Conservation (phyloP, 805 yeast genomes). For the Lachancea kluyveri region DNA sequence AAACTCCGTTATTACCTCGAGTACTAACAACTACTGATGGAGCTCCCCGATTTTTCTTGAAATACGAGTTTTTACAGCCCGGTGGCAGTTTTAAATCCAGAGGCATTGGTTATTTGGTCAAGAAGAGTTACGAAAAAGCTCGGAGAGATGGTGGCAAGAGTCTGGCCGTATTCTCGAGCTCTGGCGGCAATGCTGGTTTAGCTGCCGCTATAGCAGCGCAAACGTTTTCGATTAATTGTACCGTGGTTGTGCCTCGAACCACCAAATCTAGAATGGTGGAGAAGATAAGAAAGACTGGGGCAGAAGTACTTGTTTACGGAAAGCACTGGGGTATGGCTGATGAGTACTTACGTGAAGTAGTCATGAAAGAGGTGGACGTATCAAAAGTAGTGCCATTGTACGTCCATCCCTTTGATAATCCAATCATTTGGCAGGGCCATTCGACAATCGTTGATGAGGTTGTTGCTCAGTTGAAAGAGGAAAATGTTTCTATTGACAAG, state of each 20-base stretch:
- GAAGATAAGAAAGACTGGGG: slow-evolving; percentile 41
- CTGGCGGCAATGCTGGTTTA: slow-evolving; percentile 52
- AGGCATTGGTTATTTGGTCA: slow-evolving; percentile 44
- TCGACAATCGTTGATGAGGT: slow-evolving; percentile 42
- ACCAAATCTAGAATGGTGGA: slow-evolving; percentile 40
- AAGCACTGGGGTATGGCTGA: slow-evolving; percentile 45
- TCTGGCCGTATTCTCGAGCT: slow-evolving; percentile 40
- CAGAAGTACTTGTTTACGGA: slow-evolving; percentile 42
- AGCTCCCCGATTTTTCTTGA: slow-evolving; percentile 33
- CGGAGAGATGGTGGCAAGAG: slow-evolving; percentile 22
- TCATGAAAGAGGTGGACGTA: slow-evolving; percentile 22
- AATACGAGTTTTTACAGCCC: slow-evolving; percentile 46
- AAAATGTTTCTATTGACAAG: slow-evolving; percentile 15
- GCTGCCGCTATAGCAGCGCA: slow-evolving; percentile 35
- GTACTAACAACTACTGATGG: too few species aligned
- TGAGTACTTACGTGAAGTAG: slow-evolving; percentile 28
- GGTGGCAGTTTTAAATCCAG: slow-evolving; percentile 50
- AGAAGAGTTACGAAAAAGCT: slow-evolving; percentile 22
- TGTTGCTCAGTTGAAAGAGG: slow-evolving; percentile 20
- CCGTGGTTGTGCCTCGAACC: slow-evolving; percentile 51
- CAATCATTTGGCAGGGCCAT: slow-evolving; percentile 52
- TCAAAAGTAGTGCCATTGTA: slow-evolving; percentile 35
- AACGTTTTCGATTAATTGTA: slow-evolving; percentile 36
- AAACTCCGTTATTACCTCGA: slow-evolving; percentile 22
- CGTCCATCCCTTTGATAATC: slow-evolving; percentile 50